Conservation (phyloP, 23 red algal genomes). For the Agarophyton chilense region DNA sequence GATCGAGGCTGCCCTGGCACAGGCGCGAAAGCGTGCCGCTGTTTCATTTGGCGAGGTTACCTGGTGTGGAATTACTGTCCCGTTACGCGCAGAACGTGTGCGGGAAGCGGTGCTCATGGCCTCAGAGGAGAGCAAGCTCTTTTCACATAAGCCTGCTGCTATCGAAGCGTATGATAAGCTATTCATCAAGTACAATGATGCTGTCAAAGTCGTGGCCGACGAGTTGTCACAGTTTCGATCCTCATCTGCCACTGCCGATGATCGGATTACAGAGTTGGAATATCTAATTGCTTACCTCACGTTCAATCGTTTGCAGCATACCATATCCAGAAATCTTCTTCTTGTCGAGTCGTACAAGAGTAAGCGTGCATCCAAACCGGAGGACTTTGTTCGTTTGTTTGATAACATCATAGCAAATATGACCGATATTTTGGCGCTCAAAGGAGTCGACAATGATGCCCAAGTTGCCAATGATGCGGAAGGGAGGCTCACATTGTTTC, state of each 20-base stretch:
- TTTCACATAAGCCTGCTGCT: conserved; percentile 5
- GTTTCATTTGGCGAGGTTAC: conserved; percentile 43
- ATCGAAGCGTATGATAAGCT: conserved; percentile 61
- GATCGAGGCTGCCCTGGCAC: conserved; percentile 45
- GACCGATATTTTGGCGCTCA: conserved; percentile 48
- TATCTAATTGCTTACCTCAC: conserved; percentile 47
- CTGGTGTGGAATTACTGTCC: conserved; percentile 66
- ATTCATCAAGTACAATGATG: conserved; percentile 57
- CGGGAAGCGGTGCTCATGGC: conserved; percentile 66
- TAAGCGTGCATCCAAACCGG: conserved; percentile 48
- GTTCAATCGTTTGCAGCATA: conserved; percentile 31
- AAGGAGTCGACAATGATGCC: conserved; percentile 37
- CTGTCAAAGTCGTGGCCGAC: conserved; percentile 51
- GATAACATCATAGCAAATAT: conserved; percentile 62
- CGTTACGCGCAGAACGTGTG: conserved; percentile 58
- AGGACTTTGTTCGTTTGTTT: conserved; percentile 71
- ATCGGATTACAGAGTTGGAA: conserved; percentile 51
- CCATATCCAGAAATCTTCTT: conserved; percentile 49
- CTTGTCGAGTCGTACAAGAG: conserved; percentile 36
- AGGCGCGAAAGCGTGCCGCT: conserved; percentile 37
- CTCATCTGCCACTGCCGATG: conserved; percentile 27
- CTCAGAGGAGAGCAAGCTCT: conserved; percentile 32
- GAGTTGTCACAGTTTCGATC: conserved; percentile 41
- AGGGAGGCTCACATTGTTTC: conserved; percentile 37
- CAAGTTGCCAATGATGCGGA: conserved; percentile 28